Base-by-base conservation (phyloP, 2,329 filamentous ascomycete genomes). In the Neofusicoccum kwambonambiense region DNA sequence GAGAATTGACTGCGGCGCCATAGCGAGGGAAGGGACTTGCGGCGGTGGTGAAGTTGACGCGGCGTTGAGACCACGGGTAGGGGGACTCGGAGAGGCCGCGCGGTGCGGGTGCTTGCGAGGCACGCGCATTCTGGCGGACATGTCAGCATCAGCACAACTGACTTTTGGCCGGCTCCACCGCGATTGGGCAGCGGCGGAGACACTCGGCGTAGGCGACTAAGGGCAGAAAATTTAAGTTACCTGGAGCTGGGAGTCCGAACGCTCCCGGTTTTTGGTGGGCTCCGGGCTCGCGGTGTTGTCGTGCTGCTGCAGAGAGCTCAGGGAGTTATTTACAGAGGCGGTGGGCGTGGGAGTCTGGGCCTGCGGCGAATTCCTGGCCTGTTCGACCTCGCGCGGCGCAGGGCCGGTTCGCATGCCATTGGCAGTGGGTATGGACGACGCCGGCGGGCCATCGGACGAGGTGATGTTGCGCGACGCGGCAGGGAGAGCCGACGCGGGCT, bases 11-110 rank as follows among this genome's bases (percentile, higher is more conserved):
- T 6, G 96, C 95, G 60, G 96, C 93, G 75, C 95, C 95, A 84
- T 99, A 99, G 76, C 95, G 89, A 13, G 95, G 95, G 71, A 99
- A 99, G 0, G 95, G 95, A 70, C 92, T 93, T 11, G 89, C 86
- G 73, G 93, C 89, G 2, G 92, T 88, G 15, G 91, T 91, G 77
- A 97, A 97, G 69, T 90, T 94, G 62, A 99, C 79, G 64, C 91
- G 88, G 66, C 92, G 89, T 75, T 96, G 92, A 68, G 94, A 97
- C 95, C 95, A 99, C 0, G 95, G 95, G 74, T 98, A 99, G 63
- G 96, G 87, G 4, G 92, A 92, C 45, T 93, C 95, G 45, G 87
- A 84, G 68, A 87, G 70, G 45, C 74, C 75, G 65, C 75, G 71
- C 85, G 50, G 64, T 85, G 60, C 42, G 49, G 47, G 49, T 17